Conservation (phyloP, 768 basidiomycete genomes). For the Hirschioporus abietinus region DNA sequence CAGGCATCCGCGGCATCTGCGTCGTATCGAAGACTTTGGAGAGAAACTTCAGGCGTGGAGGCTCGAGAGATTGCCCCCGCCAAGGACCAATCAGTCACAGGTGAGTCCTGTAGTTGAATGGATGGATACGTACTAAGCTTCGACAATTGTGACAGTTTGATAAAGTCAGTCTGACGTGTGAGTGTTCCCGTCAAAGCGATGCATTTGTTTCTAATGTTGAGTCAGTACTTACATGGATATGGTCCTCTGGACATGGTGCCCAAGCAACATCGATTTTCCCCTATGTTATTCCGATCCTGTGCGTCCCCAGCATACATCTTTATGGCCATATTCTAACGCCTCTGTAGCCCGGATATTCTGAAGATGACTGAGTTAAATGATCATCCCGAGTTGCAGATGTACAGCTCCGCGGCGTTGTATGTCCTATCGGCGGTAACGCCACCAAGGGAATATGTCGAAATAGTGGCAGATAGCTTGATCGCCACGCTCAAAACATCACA, state of each 20-base stretch:
- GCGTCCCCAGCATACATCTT: conserved; percentile 26
- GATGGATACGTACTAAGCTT: not conserved
- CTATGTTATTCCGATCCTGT: conserved; percentile 75
- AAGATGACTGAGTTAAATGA: conserved; percentile 90
- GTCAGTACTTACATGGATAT: conserved; percentile 76
- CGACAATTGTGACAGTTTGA: conserved; percentile 54
- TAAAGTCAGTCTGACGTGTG: conserved; percentile 82
- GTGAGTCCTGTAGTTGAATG: conserved; percentile 26
- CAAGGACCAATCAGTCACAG: conserved; percentile 79
- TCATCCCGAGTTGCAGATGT: conserved; percentile 72
- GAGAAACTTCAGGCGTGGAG: conserved; percentile 62
- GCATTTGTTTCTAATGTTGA: conserved; percentile 6
- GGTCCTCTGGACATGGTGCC: conserved; percentile 68
- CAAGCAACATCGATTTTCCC: conserved; percentile 74
- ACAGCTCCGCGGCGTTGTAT: conserved; percentile 75
- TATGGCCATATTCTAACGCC: conserved; percentile 10
- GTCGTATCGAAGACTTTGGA: conserved; percentile 52
- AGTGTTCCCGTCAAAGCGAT: conserved; percentile 20
- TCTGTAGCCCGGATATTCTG: conserved; percentile 72
- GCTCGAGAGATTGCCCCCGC: conserved; percentile 74
- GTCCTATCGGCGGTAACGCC: conserved; percentile 80
- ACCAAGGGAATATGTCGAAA: conserved; percentile 57
- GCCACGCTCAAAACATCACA: conserved; percentile 72
- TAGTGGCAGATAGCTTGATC: conserved; percentile 57
- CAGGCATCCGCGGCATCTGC: conserved; percentile 53